phyloP scores from a whole-genome alignment of 768 basidiomycete species.

The Kwoniella botswanensis region DNA sequence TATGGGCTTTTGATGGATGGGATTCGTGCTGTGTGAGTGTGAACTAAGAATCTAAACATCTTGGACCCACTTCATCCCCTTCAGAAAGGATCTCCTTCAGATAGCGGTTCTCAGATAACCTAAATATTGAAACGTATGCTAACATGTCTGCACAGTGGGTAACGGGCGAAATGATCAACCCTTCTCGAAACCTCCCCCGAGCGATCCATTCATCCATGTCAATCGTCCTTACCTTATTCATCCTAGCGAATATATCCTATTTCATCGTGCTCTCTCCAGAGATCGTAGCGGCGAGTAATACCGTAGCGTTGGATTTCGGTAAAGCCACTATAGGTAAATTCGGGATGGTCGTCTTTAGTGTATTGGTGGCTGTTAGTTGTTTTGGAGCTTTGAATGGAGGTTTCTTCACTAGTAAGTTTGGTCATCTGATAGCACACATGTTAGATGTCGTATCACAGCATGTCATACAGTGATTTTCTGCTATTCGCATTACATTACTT shows the following conservation, averaged over 20 bases:
- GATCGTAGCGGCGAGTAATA: slow-evolving; percentile 57
- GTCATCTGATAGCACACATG: not conserved
- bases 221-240: slow-evolving; percentile 74
- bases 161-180: slow-evolving; percentile 81
- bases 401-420: slow-evolving; percentile 38
- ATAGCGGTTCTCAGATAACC: not conserved
- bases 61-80: too few relatives aligned
- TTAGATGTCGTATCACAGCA: not conserved
- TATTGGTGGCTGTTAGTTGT: slow-evolving; percentile 91
- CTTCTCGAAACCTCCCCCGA: slow-evolving; percentile 83
- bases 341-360: slow-evolving; percentile 86
- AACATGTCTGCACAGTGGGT: slow-evolving; percentile 64
- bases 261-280: slow-evolving; percentile 76
- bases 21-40: slow-evolving; percentile 66
- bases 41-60: not conserved
- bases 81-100: not conserved
- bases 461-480: too few relatives aligned
- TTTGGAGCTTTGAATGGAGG: slow-evolving; percentile 90
- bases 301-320: slow-evolving; percentile 78
- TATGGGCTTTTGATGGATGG: slow-evolving; percentile 97
- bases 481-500: too few relatives aligned
- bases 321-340: slow-evolving; percentile 79
- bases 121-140: not conserved
- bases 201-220: slow-evolving; percentile 90
- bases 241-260: slow-evolving; percentile 85